Percentiles rank a stretch among this genome's conserved stretches.
Conservation (phyloP, 2,329 filamentous ascomycete genomes). For the Incumbomyces lentus region DNA sequence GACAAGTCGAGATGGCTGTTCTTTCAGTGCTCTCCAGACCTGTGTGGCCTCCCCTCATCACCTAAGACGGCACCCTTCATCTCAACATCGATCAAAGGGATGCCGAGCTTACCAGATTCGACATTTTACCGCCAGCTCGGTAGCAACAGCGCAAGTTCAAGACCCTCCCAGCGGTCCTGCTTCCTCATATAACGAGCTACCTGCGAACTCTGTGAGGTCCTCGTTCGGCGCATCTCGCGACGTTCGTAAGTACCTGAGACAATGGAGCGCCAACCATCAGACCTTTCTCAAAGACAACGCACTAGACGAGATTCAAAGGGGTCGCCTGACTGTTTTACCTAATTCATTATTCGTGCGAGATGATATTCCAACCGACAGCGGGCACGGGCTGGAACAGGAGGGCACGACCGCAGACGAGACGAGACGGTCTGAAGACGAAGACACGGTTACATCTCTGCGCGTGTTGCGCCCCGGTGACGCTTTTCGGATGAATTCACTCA, state of each 20-base stretch:
- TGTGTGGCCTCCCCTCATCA: no score
- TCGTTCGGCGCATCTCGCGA: neutral
- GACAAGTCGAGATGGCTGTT: no score
- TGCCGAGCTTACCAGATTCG: neutral
- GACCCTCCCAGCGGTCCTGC: neutral
- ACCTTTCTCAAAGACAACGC: neutral
- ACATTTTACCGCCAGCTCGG: neutral
- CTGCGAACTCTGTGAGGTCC: neutral
- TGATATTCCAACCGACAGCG: constrained; percentile 6
- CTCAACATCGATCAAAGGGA: no score
- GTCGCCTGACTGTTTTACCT: constrained; percentile 11
- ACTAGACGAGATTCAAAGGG: neutral
- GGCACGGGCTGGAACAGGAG: constrained; percentile 8
- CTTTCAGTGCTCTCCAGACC: no score
- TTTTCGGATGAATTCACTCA: constrained; percentile 6
- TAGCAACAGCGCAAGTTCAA: neutral
- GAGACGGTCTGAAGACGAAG: constrained; percentile 7
- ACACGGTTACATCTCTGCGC: neutral
- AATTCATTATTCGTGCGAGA: constrained; percentile 15
- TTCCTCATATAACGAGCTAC: neutral
- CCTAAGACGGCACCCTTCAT: no score
- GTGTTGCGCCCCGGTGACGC: constrained; percentile 7
- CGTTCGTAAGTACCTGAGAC: constrained; percentile 1
- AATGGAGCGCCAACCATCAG: constrained; percentile 5
- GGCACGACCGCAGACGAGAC: constrained; percentile 1